phyloP scores from a whole-genome alignment of 306 rosid genomes.

The Crotalaria pallida region DNA sequence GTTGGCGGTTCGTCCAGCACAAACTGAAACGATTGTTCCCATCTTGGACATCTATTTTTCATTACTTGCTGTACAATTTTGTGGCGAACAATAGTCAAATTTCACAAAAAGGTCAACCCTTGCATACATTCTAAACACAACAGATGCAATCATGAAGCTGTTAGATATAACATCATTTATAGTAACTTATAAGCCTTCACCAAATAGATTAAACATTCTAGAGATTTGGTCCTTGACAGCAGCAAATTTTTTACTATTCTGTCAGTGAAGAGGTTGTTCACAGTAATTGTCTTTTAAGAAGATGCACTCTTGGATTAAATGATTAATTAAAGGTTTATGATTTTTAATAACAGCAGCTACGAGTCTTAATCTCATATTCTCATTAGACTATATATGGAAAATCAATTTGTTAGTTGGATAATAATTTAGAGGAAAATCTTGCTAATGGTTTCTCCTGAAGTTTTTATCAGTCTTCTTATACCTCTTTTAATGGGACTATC shows the following conservation, averaged over 20 bases:
- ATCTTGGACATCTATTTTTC: constrained; percentile 91
- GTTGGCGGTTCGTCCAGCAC: constrained; percentile 67
- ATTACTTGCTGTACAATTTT: constrained; percentile 46
- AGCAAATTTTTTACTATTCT: neutral
- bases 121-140: neutral
- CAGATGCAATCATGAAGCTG: neutral
- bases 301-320: neutral
- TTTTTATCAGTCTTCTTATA: neutral
- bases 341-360: neutral
- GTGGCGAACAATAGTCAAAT: neutral
- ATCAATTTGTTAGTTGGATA: neutral
- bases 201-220: neutral
- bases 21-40: constrained; percentile 70
- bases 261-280: neutral
- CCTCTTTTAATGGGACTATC: neutral
- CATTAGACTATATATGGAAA: neutral
- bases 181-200: neutral
- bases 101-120: neutral
- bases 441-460: neutral
- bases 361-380: neutral
- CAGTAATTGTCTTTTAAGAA: neutral
- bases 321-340: neutral
- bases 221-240: neutral
- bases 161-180: no score
- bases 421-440: neutral